Conservation (phyloP, 1,284 basidiomycete genomes). For the Pseudozyma sp. region DNA sequence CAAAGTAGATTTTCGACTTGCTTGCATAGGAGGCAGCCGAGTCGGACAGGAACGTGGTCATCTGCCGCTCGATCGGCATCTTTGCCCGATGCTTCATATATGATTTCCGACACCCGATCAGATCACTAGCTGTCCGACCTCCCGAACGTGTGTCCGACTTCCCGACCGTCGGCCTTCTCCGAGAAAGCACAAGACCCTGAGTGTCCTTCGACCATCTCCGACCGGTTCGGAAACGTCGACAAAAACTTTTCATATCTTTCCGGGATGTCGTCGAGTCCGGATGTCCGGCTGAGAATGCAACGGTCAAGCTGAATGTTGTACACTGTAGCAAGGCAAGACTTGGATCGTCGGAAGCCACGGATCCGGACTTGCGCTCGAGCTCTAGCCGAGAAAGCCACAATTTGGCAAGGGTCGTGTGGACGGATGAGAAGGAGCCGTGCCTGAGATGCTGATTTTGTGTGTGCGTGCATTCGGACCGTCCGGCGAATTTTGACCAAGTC, state of each 20-base stretch:
- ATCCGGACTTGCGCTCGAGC: not conserved
- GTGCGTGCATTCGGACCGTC: not conserved
- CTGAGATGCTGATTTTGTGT: not conserved
- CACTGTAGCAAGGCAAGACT: too few species aligned
- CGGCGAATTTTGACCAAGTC: not conserved
- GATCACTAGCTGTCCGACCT: not conserved
- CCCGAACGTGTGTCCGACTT: not conserved
- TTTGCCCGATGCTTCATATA: not conserved
- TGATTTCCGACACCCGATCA: not conserved
- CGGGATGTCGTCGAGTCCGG: too few species aligned
- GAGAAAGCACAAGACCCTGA: not conserved
- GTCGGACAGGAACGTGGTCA: too few species aligned
- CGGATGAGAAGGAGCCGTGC: not conserved
- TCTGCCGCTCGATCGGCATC: too few species aligned
- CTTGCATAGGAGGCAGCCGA: too few species aligned
- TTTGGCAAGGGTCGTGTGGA: not conserved
- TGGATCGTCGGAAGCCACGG: not conserved
- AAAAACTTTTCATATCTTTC: too few species aligned
- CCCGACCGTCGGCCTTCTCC: not conserved
- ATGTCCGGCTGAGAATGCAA: too few species aligned
- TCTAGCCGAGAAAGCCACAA: slow-evolving; percentile 1
- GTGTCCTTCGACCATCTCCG: not conserved
- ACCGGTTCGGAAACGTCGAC: too few species aligned
- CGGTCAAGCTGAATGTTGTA: too few species aligned
- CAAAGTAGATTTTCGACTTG: too few species aligned